A percentile compares a stretch with the other conserved stretches of the same genome.
Evolutionary conservation across 169 alveolate species (phyloP).

Genomic region (Miamiensis avidus): DNA sequence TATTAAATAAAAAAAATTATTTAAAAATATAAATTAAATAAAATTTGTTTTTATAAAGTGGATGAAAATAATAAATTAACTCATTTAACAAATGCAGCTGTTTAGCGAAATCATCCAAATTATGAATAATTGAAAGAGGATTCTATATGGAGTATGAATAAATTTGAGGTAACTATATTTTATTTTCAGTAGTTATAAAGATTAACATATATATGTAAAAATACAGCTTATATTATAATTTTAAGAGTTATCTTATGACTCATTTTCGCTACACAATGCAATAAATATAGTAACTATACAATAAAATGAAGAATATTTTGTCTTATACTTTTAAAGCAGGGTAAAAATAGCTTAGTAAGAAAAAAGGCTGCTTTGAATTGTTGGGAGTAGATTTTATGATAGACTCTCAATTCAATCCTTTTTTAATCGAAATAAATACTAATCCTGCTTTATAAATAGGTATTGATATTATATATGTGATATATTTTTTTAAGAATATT

Average conservation of each 20-base stretch:
- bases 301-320: slow-evolving; percentile 51
- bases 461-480: slow-evolving; percentile 14
- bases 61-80: slow-evolving; percentile 53
- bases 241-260: slow-evolving; percentile 31
- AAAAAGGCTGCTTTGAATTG: slow-evolving; percentile 78
- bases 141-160: slow-evolving; percentile 49
- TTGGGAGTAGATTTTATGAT: slow-evolving; percentile 83
- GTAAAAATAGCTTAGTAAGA: slow-evolving; percentile 52
- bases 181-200: background rate
- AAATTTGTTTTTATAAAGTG: slow-evolving; percentile 28
- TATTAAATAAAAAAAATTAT: slow-evolving; percentile 41
- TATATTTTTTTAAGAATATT: too few species aligned
- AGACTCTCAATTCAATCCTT: slow-evolving; percentile 69
- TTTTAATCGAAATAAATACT: slow-evolving; percentile 78
- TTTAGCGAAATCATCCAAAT: slow-evolving; percentile 62
- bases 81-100: slow-evolving; percentile 68
- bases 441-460: slow-evolving; percentile 73
- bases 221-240: background rate
- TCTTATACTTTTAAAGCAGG: slow-evolving; percentile 46
- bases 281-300: slow-evolving; percentile 29
- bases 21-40: slow-evolving; percentile 50
- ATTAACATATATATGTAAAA: slow-evolving; percentile 7
- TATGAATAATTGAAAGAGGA: slow-evolving; percentile 49
- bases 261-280: background rate
- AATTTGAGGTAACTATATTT: slow-evolving; percentile 32